Base-by-base conservation (phyloP, 2,329 filamentous ascomycete species). In the Pyricularia pennisetigena region DNA sequence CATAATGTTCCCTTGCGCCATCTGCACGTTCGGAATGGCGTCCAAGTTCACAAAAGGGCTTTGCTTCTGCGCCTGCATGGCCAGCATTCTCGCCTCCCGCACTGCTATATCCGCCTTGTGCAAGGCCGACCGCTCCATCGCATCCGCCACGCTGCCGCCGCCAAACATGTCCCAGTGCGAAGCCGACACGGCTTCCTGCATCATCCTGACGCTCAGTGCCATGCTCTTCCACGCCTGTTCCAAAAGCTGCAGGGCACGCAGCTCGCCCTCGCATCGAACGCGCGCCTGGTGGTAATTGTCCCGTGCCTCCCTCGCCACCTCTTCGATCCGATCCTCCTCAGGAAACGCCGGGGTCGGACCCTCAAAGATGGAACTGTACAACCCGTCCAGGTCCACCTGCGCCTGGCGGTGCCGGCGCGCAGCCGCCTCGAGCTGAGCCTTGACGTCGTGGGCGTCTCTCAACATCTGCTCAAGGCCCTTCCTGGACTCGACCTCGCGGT, bases 341-440 rank as follows among this genome's bases (percentile, higher is more conserved):
- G 83, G 82, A 29, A 85, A 82, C 0, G 79, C 81, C 0, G 82
- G 82, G 0, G 83, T 86, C 5, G 81, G 80, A 0, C 84, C 84
- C 10, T 77, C 74, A 72, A 88, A 88, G 69, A 88, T 82, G 66
- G 76, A 78, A n/a, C 81, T 73, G 73, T 87, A 87, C 3, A 87
- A 76, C 2, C 73, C 74, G 70, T 87, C 83, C 6, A 87, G 79
- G 24, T 84, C 79, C 3, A 70, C 69, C 71, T 85, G 80, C 2
- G 82, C 79, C 54, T 75, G 71, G 4, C 73, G 72, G 69, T 83
- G 80, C 10, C 78, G 74, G 2, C 70, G 68, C 1, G 75, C 75
- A 14, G 77, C 74, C 1, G 49, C 68, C 69, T 82, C 76, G 3
- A 86, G 75, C 14, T 77, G 75, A 0, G 57, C 61, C 57, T 75